A percentile compares a stretch with the other conserved stretches of the same genome.
These are phyloP conservation scores for Aspergillus texensis DNA, from an alignment of 2,329 filamentous ascomycete genomes.

Conservation along the genomic window DNA sequence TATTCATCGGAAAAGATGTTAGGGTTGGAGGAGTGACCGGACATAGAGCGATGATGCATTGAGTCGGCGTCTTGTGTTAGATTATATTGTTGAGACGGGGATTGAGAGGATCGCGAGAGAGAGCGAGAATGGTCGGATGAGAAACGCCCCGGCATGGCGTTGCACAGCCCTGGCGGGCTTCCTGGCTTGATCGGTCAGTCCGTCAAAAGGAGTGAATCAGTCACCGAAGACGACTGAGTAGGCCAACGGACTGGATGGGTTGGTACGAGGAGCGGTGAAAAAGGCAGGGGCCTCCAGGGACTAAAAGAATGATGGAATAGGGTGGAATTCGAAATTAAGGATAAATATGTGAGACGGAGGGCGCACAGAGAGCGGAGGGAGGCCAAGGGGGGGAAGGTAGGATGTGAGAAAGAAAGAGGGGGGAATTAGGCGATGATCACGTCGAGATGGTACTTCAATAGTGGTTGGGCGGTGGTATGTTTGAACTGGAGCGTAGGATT, in stretches of 20 bases:
- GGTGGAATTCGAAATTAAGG: background rate
- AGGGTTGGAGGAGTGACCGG: constrained; percentile 39
- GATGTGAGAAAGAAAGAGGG: background rate
- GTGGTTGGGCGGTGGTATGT: constrained; percentile 10
- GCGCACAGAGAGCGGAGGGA: background rate
- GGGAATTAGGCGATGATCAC: background rate
- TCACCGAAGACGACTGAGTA: constrained; percentile 25
- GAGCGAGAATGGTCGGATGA: constrained; percentile 41
- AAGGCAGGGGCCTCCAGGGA: constrained; percentile 11
- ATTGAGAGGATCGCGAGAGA: constrained; percentile 34
- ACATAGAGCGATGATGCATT: constrained; percentile 32
- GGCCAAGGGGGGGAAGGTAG: background rate
- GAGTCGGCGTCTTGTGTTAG: constrained; percentile 29
- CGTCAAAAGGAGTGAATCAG: constrained; percentile 21
- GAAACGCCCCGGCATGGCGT: constrained; percentile 44
- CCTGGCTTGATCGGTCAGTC: constrained; percentile 34
- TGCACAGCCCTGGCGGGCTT: constrained; percentile 43
- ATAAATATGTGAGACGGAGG: background rate
- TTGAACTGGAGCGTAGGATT: constrained; percentile 5
- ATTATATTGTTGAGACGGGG: constrained; percentile 24
- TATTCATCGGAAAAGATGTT: constrained; percentile 55
- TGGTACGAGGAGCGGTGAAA: constrained; percentile 13
- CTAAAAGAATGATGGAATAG: constrained; percentile 2
- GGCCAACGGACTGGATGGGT: constrained; percentile 5
- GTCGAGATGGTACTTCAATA: background rate